A percentile compares a stretch with the other conserved stretches of the same genome.
These are phyloP conservation scores for Trametes sanguinea DNA, from an alignment of 768 basidiomycete genomes.

Conservation along the genomic window DNA sequence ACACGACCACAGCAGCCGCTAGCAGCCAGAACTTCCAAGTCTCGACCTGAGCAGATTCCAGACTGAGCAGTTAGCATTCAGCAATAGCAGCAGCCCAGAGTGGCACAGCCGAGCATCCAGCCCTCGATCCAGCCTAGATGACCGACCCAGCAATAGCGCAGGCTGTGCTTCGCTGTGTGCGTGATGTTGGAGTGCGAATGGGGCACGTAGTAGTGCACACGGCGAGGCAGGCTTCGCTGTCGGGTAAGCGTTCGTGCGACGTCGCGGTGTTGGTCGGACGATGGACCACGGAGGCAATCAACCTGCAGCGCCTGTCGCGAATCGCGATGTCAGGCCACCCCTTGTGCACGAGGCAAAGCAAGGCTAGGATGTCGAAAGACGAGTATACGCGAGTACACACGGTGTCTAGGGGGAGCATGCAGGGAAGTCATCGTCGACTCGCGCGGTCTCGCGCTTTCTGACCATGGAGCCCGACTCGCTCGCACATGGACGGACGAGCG, in stretches of 20 bases:
- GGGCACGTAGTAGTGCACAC: not conserved
- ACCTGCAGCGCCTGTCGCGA: not conserved
- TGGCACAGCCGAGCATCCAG: not conserved
- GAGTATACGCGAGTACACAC: not conserved
- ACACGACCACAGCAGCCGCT: too few species aligned
- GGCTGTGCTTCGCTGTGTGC: not conserved
- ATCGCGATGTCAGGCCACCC: not conserved
- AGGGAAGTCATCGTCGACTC: not conserved
- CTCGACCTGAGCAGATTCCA: too few species aligned
- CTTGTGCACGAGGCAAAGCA: not conserved
- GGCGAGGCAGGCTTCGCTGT: conserved; percentile 9
- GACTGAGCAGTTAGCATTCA: too few species aligned
- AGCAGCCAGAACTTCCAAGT: too few species aligned
- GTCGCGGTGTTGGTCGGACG: not conserved
- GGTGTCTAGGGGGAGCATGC: not conserved
- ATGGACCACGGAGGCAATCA: not conserved
- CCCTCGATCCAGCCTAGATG: not conserved
- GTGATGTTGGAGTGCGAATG: not conserved
- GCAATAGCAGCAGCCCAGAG: not conserved
- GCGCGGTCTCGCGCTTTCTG: not conserved
- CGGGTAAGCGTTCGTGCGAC: not conserved
- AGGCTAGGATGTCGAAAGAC: not conserved
- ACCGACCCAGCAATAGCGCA: not conserved
- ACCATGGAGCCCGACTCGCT: not conserved
- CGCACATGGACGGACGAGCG: not conserved